Base-by-base conservation (phyloP, 2,329 filamentous ascomycete genomes). In the Neonectria hederae region DNA sequence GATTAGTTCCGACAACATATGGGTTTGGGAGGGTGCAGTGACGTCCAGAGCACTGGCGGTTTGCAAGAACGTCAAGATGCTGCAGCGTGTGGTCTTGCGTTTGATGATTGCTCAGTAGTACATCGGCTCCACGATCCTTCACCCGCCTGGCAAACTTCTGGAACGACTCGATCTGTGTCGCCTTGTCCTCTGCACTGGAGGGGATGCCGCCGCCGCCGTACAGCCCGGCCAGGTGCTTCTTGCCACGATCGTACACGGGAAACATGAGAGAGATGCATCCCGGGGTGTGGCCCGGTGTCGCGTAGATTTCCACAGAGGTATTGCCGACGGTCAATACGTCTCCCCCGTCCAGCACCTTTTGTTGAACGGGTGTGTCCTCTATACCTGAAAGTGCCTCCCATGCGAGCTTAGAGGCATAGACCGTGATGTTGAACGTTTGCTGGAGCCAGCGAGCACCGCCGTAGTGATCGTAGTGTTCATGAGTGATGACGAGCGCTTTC, bases 401-500 rank as follows among this genome's bases (percentile, higher is more conserved):
- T 3, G 63, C 62, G 2, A 53, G 52, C 2, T 64, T 62, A 0
- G 69, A 65, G 0, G 70, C 70, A 24, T 74, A 71, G 6, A 65
- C 61, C 1, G 67, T 56, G 1, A 63, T 65, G 2, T 56, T 49
- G 26, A 66, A 74, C 2, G 55, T 72, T 9, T 73, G 63, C 45
- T 76, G 72, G 0, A 75, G 60, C 54, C 69, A 76, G 6, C 63
- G 48, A 0, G 63, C 72, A 2, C 74, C 73, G 10, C 73, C 73
- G 10, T 74, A 75, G 60, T 76, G 73, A 54, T 75, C 74, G 17
- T 58, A 67, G 49, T 76, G 73, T 64, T 75, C 73, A 32, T 76
- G 74, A 1, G 72, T 75, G 54, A 75, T 69, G 60, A 75, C 51
- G 1, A 76, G 52, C 9, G 67, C 70, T 48, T 83, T 71, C 14